Evolutionary conservation across 2,329 filamentous ascomycete genomes (phyloP).

Genomic region (Cercospora canescens): DNA sequence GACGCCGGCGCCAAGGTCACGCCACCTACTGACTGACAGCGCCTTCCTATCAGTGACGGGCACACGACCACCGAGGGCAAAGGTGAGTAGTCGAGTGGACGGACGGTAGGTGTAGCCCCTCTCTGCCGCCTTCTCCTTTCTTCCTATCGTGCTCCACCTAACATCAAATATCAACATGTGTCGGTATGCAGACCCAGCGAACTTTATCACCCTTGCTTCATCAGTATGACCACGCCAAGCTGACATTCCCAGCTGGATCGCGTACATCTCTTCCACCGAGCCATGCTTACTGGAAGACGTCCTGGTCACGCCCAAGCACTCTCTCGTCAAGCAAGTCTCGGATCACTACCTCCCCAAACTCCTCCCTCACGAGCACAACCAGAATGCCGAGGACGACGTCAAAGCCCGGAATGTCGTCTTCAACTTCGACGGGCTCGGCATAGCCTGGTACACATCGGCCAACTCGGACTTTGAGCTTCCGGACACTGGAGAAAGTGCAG

Average conservation of each 20-base stretch:
- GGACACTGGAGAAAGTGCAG: slow-evolving; percentile 28
- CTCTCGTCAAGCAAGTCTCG: slow-evolving; percentile 48
- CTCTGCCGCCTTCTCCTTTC: neutral
- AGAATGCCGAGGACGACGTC: slow-evolving; percentile 46
- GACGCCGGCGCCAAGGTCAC: neutral
- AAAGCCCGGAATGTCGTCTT: slow-evolving; percentile 53
- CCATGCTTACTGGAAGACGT: slow-evolving; percentile 58
- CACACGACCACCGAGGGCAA: neutral
- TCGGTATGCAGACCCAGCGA: slow-evolving; percentile 38
- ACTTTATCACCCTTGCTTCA: neutral
- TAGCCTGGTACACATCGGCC: slow-evolving; percentile 55
- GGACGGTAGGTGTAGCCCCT: neutral
- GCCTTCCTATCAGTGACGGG: neutral
- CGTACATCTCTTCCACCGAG: slow-evolving; percentile 55
- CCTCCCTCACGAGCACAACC: slow-evolving; percentile 49
- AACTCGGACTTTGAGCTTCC: slow-evolving; percentile 42
- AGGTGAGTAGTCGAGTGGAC: neutral
- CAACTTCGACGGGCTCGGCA: slow-evolving; percentile 58
- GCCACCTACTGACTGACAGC: too few relatives aligned
- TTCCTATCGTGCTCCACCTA: neutral
- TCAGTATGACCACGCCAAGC: neutral
- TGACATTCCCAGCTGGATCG: slow-evolving; percentile 52
- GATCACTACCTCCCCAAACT: slow-evolving; percentile 58
- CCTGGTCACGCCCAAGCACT: slow-evolving; percentile 48
- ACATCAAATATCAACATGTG: slow-evolving; percentile 30